These are phyloP conservation scores for Metarhizium album DNA, from an alignment of 2,329 filamentous ascomycete genomes.

Conservation along the genomic window DNA sequence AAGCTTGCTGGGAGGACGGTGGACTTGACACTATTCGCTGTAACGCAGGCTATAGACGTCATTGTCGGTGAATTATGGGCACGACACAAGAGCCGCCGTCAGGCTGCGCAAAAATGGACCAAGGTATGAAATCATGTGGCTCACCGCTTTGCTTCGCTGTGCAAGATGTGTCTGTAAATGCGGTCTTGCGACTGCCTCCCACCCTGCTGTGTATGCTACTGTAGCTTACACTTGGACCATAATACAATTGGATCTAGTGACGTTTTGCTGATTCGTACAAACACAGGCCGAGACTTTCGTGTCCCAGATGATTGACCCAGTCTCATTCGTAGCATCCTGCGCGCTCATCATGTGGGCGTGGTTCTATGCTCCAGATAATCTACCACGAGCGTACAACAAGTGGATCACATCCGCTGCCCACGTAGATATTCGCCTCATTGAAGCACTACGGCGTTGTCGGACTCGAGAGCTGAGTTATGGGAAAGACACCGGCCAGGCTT, in stretches of 20 bases:
- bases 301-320: slow-evolving; percentile 44
- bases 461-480: slow-evolving; percentile 59
- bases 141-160: background rate
- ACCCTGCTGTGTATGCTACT: background rate
- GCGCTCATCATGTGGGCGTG: slow-evolving; percentile 82
- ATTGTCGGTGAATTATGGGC: slow-evolving; percentile 56
- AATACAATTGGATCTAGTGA: background rate
- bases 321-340: slow-evolving; percentile 60
- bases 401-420: slow-evolving; percentile 74
- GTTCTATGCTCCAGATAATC: slow-evolving; percentile 62
- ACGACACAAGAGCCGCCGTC: slow-evolving; percentile 32
- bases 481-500: slow-evolving; percentile 57
- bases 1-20: slow-evolving; percentile 58
- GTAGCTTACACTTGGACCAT: background rate
- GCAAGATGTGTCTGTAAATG: background rate
- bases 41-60: slow-evolving; percentile 62
- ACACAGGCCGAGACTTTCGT: slow-evolving; percentile 22
- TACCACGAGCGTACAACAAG: slow-evolving; percentile 65
- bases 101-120: slow-evolving; percentile 36
- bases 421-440: slow-evolving; percentile 63
- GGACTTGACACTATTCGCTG: slow-evolving; percentile 71
- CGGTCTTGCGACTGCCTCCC: background rate
- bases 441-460: slow-evolving; percentile 58
- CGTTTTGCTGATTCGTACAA: background rate
- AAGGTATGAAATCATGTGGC: slow-evolving; percentile 23